Evolutionary conservation across 2,329 filamentous ascomycete species (phyloP), one percentile per base, ranked within the genome.

Genomic region (Cryoendolithus antarcticus): DNA sequence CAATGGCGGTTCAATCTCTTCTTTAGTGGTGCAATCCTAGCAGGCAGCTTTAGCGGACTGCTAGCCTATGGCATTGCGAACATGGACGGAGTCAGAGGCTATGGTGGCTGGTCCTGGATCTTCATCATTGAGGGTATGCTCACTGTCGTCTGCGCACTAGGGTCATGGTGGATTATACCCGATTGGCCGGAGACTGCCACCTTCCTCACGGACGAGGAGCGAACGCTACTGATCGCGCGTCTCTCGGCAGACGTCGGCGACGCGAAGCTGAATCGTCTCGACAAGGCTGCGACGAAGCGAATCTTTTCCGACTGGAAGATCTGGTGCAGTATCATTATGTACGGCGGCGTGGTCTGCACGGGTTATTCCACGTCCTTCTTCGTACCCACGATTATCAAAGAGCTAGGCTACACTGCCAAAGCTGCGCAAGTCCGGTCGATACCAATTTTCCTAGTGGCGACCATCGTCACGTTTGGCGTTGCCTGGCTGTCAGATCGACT

Each of bases 241-340:
- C 47, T 71, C 6, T 51, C 54, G 6, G 38, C 39, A 10, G 43
- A 50, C 2, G 57, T 62, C 4, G 67, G 48, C 38, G 45, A 63
- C 4, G 62, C 60, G 2, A 61, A 56, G 35, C 75, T 75, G 71
- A 62, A 75, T 41, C 66, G 65, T 8, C 58, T 74, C 2, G 66
- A 73, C 45, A 66, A 64, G 46, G 59, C 63, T 34, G 62, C 67
- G 0, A 57, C 60, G 41, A 59, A 59, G 40, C 62, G 71, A 11
- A 65, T 72, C 34, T 60, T 73, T 10, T 44, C 38, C 1, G 69
- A 71, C 46, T 62, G 60, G 57, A 69, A 67, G 48, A 64, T 65
- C 36, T 67, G 65, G 47, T 54, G 64, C 10, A 61, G 62, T 45
- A 58, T 48, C 9, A 30, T 55, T 21, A 49, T 51, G 54, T 58